A percentile compares a stretch with the other conserved stretches of the same genome.
Evolutionary conservation across 2,329 filamentous ascomycete genomes (phyloP).

Genomic region (Colletotrichum lentis): DNA sequence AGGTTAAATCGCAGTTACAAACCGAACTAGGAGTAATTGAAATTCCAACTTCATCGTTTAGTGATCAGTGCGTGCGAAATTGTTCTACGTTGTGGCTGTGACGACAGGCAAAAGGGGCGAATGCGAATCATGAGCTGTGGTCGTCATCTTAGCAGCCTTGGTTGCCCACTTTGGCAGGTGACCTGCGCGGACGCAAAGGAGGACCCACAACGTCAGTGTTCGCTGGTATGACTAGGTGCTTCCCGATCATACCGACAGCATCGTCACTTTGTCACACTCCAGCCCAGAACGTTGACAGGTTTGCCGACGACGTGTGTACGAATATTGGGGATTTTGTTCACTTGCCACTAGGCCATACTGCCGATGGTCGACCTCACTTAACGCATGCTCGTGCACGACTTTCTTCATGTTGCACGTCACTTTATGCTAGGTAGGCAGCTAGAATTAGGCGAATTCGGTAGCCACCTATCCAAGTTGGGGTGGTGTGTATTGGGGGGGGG

Average conservation of each 20-base stretch:
- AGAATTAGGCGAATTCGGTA: not conserved
- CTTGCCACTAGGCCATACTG: conserved; percentile 7
- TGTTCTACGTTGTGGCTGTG: conserved; percentile 26
- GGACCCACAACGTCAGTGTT: not conserved
- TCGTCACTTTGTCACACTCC: conserved; percentile 24
- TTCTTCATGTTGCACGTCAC: not conserved
- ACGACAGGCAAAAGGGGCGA: conserved; percentile 22
- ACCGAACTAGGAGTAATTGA: not conserved
- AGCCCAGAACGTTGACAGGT: no score
- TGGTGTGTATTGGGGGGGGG: not conserved
- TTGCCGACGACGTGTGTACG: no score
- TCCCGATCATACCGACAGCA: conserved; percentile 13
- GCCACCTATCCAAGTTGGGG: not conserved
- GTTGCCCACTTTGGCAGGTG: conserved; percentile 21
- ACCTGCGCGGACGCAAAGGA: not conserved
- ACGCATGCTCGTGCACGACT: conserved; percentile 16
- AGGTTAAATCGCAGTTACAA: not conserved
- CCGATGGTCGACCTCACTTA: not conserved
- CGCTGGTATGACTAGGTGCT: not conserved
- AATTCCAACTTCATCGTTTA: not conserved
- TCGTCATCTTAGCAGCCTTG: conserved; percentile 28
- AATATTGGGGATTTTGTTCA: not conserved
- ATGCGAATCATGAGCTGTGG: conserved; percentile 29
- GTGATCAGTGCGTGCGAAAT: not conserved
- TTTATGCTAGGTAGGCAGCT: not conserved